These are phyloP conservation scores for Sphagnum fallax DNA, from an alignment of 228 moss, liverwort and hornwort genomes.

Conservation along the genomic window DNA sequence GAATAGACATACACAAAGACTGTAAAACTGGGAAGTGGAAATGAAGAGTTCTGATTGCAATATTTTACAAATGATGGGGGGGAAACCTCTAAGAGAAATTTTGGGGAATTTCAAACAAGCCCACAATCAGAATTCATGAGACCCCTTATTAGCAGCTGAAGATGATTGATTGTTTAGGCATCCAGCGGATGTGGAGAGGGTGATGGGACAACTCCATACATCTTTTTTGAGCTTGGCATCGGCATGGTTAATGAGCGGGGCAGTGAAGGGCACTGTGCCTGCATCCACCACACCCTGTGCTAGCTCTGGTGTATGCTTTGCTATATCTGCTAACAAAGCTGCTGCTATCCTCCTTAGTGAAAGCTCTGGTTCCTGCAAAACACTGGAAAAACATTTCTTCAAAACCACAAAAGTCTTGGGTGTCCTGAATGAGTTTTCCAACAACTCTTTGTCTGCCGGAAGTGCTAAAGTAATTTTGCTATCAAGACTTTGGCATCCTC, in stretches of 20 bases:
- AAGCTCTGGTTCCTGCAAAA: conserved; percentile 67
- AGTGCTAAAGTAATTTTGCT: neutral
- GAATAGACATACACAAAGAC: too few relatives aligned
- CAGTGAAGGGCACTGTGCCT: conserved; percentile 61
- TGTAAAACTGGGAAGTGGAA: too few relatives aligned
- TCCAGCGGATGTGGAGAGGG: neutral
- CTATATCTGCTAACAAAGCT: conserved; percentile 63
- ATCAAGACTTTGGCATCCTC: neutral
- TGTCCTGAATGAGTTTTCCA: too few relatives aligned
- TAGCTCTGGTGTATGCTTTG: conserved; percentile 69
- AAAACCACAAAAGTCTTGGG: too few relatives aligned
- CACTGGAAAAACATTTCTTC: neutral
- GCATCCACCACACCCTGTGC: conserved; percentile 76
- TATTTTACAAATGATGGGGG: too few relatives aligned
- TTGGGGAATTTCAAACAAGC: too few relatives aligned
- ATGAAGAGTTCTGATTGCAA: too few relatives aligned
- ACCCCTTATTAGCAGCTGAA: too few relatives aligned
- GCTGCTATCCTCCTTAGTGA: conserved; percentile 52
- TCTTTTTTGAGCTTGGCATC: conserved; percentile 70
- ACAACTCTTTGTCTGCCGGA: too few relatives aligned
- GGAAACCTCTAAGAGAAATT: too few relatives aligned
- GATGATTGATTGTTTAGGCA: too few relatives aligned
- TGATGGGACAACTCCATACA: conserved; percentile 14
- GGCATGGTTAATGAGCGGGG: conserved; percentile 57
- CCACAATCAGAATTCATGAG: too few relatives aligned